Conservation (phyloP, 2,329 filamentous ascomycete genomes). For the Pseudogymnoascus sp. region DNA sequence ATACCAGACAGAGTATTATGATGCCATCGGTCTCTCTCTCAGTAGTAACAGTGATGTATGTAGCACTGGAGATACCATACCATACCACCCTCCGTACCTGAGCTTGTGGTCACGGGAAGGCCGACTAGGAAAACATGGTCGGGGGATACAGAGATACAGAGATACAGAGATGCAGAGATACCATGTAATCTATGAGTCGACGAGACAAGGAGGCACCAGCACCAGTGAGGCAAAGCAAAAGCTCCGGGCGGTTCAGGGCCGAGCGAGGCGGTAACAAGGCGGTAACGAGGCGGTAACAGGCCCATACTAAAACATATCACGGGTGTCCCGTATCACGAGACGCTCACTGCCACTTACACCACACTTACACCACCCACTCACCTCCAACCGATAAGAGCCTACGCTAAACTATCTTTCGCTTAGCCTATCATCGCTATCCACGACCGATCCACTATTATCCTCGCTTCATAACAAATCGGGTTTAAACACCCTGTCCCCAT, state of each 20-base stretch:
- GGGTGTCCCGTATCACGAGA: conserved; percentile 2
- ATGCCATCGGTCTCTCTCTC: not conserved
- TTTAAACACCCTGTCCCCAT: not conserved
- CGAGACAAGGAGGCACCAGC: not conserved
- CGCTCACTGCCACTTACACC: not conserved
- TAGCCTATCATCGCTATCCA: not conserved
- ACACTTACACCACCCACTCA: not conserved
- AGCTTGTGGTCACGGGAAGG: not conserved
- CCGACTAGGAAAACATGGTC: not conserved
- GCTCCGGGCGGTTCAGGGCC: not conserved
- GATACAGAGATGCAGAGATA: not conserved
- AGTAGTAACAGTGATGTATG: not conserved
- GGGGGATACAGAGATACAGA: not conserved
- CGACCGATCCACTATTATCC: too few relatives aligned
- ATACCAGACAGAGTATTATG: too few relatives aligned
- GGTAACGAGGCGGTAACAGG: not conserved
- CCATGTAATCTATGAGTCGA: not conserved
- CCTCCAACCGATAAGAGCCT: not conserved
- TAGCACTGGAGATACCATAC: too few relatives aligned
- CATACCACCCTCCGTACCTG: not conserved
- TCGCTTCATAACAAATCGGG: conserved; percentile 8
- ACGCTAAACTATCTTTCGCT: not conserved
- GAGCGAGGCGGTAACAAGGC: not conserved
- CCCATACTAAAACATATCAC: not conserved
- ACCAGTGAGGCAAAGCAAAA: not conserved